Conservation (phyloP, 345 rosid genomes). For the Eutrema heterophyllum region DNA sequence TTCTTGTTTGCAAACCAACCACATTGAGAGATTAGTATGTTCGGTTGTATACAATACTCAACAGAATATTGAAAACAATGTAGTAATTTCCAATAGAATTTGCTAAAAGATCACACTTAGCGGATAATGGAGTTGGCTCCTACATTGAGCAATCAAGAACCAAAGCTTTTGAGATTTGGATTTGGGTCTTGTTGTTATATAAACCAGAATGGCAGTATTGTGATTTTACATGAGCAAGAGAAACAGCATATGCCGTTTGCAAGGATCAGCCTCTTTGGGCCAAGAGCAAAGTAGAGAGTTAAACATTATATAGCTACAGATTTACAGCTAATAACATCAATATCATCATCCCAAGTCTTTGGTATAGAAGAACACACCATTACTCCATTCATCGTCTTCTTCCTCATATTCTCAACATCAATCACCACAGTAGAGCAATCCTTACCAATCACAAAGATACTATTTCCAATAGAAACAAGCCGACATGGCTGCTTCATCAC, state of each 20-base stretch:
- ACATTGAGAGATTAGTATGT: neutral
- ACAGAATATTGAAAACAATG: neutral
- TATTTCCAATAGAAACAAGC: constrained; percentile 60
- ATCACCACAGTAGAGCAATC: constrained; percentile 64
- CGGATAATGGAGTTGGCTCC: neutral
- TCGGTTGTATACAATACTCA: neutral
- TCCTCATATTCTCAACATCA: constrained; percentile 46
- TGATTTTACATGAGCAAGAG: neutral
- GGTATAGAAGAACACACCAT: constrained; percentile 69
- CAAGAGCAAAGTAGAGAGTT: neutral
- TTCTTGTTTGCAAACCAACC: constrained; percentile 8
- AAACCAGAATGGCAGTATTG: neutral
- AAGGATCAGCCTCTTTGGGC: neutral
- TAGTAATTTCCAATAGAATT: neutral
- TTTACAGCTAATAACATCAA: constrained; percentile 32
- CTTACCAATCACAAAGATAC: constrained; percentile 58
- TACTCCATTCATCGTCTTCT: constrained; percentile 37
- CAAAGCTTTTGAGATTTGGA: neutral
- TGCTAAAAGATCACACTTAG: neutral
- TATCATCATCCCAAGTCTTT: constrained; percentile 37
- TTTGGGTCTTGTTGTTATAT: neutral
- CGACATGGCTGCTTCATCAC: constrained; percentile 65
- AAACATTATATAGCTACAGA: constrained; percentile 46
- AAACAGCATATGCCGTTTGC: neutral
- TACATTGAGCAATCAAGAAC: neutral